These are phyloP conservation scores for Lepidopterella palustris DNA, from an alignment of 495 filamentous ascomycete genomes.

Conservation along the genomic window DNA sequence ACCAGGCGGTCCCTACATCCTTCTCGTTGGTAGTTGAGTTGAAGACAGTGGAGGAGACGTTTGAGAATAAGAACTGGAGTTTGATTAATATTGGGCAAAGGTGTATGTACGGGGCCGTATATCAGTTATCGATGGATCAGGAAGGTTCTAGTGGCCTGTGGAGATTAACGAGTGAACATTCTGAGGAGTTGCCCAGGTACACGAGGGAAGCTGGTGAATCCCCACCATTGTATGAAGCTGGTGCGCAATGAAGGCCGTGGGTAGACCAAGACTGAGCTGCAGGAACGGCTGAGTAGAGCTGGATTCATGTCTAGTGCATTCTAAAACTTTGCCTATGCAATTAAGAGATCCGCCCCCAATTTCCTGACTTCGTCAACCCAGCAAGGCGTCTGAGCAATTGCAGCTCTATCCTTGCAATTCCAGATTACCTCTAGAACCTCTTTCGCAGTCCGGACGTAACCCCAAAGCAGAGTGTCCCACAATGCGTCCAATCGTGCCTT, in stretches of 20 bases:
- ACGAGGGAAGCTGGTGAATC: not conserved
- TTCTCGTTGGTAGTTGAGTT: not conserved
- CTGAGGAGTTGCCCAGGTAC: not conserved
- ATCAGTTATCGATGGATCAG: not conserved
- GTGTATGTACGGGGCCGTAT: not conserved
- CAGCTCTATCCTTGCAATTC: not conserved
- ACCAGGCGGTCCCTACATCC: no score
- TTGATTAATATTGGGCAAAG: not conserved
- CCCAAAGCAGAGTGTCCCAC: conserved; percentile 21
- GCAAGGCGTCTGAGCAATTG: not conserved
- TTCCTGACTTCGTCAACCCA: not conserved
- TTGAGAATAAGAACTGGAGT: not conserved
- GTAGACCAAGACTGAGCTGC: no score
- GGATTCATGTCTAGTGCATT: no score
- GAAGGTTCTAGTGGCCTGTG: not conserved
- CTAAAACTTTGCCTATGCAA: no score
- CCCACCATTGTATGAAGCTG: not conserved
- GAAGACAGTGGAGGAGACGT: not conserved
- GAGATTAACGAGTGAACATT: no score
- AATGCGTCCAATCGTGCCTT: conserved; percentile 14
- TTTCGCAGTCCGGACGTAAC: conserved; percentile 20
- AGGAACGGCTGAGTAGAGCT: no score
- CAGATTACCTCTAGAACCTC: conserved; percentile 17
- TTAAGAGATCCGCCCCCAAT: not conserved
- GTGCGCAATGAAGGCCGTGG: not conserved